A percentile compares a stretch with the other conserved stretches of the same genome.
Evolutionary conservation across 352 stramenopile species (phyloP).

Genomic region (Phytophthora rubi): DNA sequence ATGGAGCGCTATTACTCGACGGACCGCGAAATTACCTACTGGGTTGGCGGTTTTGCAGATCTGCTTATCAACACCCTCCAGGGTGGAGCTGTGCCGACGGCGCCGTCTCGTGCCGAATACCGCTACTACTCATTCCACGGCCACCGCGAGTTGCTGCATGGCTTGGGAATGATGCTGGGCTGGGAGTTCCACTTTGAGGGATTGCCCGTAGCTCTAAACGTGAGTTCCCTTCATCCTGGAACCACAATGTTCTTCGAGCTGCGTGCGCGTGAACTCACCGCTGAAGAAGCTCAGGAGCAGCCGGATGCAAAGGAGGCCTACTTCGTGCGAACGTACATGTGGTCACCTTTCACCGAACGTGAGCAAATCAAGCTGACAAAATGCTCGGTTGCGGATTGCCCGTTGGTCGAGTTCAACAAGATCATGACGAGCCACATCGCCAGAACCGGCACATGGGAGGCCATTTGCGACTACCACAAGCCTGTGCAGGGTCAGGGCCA

Average conservation of each 20-base stretch:
- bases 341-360: slow-evolving; percentile 69
- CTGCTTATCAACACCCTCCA: slow-evolving; percentile 72
- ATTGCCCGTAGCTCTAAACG: slow-evolving; percentile 68
- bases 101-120: slow-evolving; percentile 57
- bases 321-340: slow-evolving; percentile 79
- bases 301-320: slow-evolving; percentile 48
- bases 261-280: slow-evolving; percentile 38
- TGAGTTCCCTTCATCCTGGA: slow-evolving; percentile 67
- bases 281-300: slow-evolving; percentile 23
- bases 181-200: slow-evolving; percentile 81
- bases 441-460: slow-evolving; percentile 77
- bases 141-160: slow-evolving; percentile 81
- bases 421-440: slow-evolving; percentile 78
- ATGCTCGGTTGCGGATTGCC: slow-evolving; percentile 75
- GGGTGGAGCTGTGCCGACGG: slow-evolving; percentile 51
- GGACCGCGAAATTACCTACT: slow-evolving; percentile 83
- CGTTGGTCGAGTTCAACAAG: slow-evolving; percentile 72
- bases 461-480: slow-evolving; percentile 80
- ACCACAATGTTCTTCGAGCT: slow-evolving; percentile 89
- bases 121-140: slow-evolving; percentile 87
- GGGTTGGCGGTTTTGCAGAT: slow-evolving; percentile 77
- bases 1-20: slow-evolving; percentile 89
- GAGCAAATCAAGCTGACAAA: slow-evolving; percentile 80
- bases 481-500: slow-evolving; percentile 26
- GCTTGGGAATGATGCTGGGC: slow-evolving; percentile 79